phyloP scores from a whole-genome alignment of 2,329 filamentous ascomycete genomes.

The Trichoderma atrobrunneum region DNA sequence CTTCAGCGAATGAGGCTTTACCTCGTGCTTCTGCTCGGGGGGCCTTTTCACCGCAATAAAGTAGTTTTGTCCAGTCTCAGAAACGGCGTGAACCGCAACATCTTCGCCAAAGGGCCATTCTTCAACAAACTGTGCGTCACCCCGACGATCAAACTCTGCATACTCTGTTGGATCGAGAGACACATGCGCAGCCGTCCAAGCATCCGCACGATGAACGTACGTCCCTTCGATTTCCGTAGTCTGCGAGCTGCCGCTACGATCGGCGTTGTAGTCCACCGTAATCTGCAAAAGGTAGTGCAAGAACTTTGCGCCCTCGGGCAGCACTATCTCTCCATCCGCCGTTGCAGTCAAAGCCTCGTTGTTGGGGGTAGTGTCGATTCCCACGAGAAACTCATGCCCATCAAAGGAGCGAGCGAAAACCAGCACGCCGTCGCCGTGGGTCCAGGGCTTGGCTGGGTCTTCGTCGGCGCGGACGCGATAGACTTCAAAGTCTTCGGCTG shows the following conservation, averaged over 20 bases:
- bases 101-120: conserved; percentile 45
- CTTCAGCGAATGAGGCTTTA: background rate
- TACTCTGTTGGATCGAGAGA: conserved; percentile 32
- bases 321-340: conserved; percentile 22
- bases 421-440: conserved; percentile 38
- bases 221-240: conserved; percentile 40
- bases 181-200: conserved; percentile 34
- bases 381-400: conserved; percentile 38
- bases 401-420: conserved; percentile 37
- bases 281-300: conserved; percentile 44
- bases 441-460: conserved; percentile 30
- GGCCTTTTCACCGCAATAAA: conserved; percentile 35
- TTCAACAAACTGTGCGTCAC: conserved; percentile 24
- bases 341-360: conserved; percentile 28
- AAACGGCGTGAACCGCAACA: conserved; percentile 43
- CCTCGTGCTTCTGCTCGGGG: background rate
- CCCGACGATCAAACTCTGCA: conserved; percentile 36
- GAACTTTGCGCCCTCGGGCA: conserved; percentile 29
- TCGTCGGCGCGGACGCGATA: conserved; percentile 29
- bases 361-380: conserved; percentile 39
- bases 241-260: conserved; percentile 35
- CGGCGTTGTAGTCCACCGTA: conserved; percentile 40
- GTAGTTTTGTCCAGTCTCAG: conserved; percentile 41
- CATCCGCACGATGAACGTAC: conserved; percentile 34
- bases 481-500: conserved; percentile 36